Conservation (phyloP, 176 grass and related monocot genomes). For the Avena sativa region DNA sequence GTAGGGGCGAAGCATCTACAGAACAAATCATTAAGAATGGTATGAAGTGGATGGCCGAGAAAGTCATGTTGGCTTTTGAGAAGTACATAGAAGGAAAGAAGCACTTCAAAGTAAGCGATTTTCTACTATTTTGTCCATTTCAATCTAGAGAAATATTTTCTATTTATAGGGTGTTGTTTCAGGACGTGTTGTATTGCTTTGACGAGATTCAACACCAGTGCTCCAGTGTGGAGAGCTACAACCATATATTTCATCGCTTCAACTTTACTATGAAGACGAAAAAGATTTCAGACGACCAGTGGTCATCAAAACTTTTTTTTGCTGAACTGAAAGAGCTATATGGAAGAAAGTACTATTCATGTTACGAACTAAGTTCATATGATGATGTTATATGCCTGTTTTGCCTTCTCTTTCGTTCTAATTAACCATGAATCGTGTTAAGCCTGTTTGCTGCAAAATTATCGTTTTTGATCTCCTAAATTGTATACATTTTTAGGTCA, state of each 20-base stretch:
- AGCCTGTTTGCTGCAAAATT: not conserved
- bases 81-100: not conserved
- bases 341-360: constrained; percentile 30
- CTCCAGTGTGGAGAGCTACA: not conserved
- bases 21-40: constrained; percentile 15
- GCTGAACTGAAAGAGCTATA: constrained; percentile 37
- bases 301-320: not conserved
- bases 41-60: constrained; percentile 26
- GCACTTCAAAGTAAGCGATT: not conserved
- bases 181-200: not conserved
- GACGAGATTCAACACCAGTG: constrained; percentile 30
- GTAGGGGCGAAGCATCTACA: not conserved
- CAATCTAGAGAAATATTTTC: not conserved
- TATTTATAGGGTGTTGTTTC: not conserved
- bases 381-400: not conserved
- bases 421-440: not conserved
- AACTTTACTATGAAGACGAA: constrained; percentile 37
- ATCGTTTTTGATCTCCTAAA: not conserved
- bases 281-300: not conserved
- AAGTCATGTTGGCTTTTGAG: constrained; percentile 23
- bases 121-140: not conserved
- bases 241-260: constrained; percentile 18
- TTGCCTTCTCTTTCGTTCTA: not conserved
- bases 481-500: constrained; percentile 2
- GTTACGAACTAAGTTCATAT: not conserved